A percentile compares a stretch with the other conserved stretches of the same genome.
phyloP scores from a whole-genome alignment of 805 yeast species.

The Teunomyces atbi region DNA sequence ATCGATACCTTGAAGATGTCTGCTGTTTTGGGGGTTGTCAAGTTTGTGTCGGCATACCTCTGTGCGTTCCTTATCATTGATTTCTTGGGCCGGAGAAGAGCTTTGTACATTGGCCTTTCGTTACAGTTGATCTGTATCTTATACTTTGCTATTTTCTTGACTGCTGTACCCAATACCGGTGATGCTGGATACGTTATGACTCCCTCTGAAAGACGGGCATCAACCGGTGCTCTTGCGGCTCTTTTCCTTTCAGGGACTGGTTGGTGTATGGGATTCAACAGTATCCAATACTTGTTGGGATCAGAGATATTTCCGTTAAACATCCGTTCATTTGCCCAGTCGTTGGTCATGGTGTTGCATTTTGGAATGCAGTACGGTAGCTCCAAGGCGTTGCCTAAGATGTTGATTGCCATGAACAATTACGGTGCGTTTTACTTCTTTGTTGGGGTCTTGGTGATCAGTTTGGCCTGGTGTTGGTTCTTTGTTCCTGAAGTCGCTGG shows the following conservation, averaged over 20 bases:
- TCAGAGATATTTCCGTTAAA: constrained; percentile 25
- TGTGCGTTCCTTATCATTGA: constrained; percentile 24
- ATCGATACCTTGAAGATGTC: constrained; percentile 22
- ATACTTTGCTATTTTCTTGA: constrained; percentile 21
- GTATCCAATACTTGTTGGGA: constrained; percentile 23
- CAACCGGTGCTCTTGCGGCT: constrained; percentile 23
- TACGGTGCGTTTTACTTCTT: constrained; percentile 25
- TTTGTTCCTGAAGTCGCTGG: constrained; percentile 25
- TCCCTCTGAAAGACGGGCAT: constrained; percentile 13
- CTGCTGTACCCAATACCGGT: constrained; percentile 20
- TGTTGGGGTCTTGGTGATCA: constrained; percentile 14
- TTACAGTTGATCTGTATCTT: constrained; percentile 16
- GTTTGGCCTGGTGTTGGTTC: constrained; percentile 25
- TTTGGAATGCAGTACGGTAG: constrained; percentile 27
- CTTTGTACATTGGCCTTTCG: constrained; percentile 20
- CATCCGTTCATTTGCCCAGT: constrained; percentile 23
- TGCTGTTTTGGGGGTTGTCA: constrained; percentile 23
- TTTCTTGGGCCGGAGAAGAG: constrained; percentile 20
- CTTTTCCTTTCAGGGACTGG: constrained; percentile 22
- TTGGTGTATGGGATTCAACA: constrained; percentile 25
- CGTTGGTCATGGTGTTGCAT: constrained; percentile 23
- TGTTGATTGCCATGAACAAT: constrained; percentile 20
- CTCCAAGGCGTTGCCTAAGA: constrained; percentile 24
- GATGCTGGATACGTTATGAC: constrained; percentile 11
- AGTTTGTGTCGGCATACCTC: constrained; percentile 21